phyloP scores from a whole-genome alignment of 495 filamentous ascomycete genomes.

The Saxophila tyrrhenica region DNA sequence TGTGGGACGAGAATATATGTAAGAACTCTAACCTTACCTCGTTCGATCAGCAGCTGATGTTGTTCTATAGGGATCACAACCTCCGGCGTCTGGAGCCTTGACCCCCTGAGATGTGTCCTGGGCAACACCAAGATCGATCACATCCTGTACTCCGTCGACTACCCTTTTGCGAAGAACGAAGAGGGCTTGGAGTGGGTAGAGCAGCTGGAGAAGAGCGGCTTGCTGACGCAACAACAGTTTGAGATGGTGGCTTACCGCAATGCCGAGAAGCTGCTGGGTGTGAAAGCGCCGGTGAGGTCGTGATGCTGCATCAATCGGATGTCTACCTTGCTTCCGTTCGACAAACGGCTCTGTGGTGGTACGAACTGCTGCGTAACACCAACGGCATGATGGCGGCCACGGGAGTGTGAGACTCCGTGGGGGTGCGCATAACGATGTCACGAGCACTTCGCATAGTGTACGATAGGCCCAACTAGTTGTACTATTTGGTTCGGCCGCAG shows the following conservation, averaged over 20 bases:
- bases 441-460: no score
- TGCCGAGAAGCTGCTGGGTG: conserved; percentile 40
- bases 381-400: no score
- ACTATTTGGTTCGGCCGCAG: no score
- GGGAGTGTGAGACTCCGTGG: no score
- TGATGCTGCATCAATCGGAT: no score
- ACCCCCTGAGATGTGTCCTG: conserved; percentile 30
- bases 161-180: conserved; percentile 42
- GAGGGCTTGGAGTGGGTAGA: conserved; percentile 36
- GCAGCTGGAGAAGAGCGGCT: conserved; percentile 40
- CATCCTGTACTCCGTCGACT: conserved; percentile 49
- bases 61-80: conserved; percentile 30
- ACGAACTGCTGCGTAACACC: no score
- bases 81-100: conserved; percentile 31
- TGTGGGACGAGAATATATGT: conserved; percentile 33
- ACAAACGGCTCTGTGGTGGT: no score
- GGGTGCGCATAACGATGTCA: no score
- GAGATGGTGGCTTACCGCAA: conserved; percentile 45
- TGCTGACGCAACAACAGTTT: conserved; percentile 40
- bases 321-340: no score
- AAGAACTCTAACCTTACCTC: no score
- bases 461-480: no score
- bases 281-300: conserved; percentile 23
- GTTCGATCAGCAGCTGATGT: no score
- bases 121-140: conserved; percentile 38